Percentiles rank a stretch among this genome's conserved stretches.
phyloP scores from a whole-genome alignment of 495 filamentous ascomycete species.

The Penicillium bialowiezense region DNA sequence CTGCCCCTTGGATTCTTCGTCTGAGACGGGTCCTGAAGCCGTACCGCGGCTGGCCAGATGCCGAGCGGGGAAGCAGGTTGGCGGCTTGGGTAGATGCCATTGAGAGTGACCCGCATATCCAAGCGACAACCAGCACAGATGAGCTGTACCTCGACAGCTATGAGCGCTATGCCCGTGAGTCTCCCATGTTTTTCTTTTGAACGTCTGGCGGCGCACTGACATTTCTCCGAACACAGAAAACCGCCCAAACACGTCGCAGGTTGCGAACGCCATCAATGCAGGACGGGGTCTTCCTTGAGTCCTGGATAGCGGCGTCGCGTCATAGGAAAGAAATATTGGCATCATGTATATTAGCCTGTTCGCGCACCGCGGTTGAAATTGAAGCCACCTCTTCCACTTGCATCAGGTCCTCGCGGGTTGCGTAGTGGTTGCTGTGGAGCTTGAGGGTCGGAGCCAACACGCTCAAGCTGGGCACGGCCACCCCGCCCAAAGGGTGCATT shows the following conservation, averaged over 20 bases:
- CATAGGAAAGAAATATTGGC: background rate
- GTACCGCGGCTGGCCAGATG: constrained; percentile 78
- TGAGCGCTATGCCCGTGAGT: constrained; percentile 60
- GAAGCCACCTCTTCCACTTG: constrained; percentile 71
- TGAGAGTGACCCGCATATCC: constrained; percentile 69
- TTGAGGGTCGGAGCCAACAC: constrained; percentile 39
- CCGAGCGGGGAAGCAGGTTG: constrained; percentile 68
- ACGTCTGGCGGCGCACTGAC: background rate
- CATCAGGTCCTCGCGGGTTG: constrained; percentile 71
- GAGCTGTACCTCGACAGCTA: constrained; percentile 74
- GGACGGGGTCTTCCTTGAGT: constrained; percentile 50
- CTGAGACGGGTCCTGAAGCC: constrained; percentile 70
- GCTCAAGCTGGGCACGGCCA: constrained; percentile 35
- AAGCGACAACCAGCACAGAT: constrained; percentile 72
- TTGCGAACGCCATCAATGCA: constrained; percentile 58
- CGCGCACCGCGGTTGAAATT: constrained; percentile 54
- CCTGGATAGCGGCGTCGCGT: background rate
- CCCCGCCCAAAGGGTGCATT: constrained; percentile 53
- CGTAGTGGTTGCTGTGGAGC: constrained; percentile 59
- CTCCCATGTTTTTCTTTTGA: background rate
- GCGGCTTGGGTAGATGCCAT: constrained; percentile 78
- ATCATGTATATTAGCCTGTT: constrained; percentile 26
- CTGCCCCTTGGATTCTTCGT: constrained; percentile 85
- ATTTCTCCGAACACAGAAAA: constrained; percentile 41
- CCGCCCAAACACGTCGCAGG: constrained; percentile 56